A percentile compares a stretch with the other conserved stretches of the same genome.
phyloP scores from a whole-genome alignment of 257 asterid genomes.

The Solanum chaucha region DNA sequence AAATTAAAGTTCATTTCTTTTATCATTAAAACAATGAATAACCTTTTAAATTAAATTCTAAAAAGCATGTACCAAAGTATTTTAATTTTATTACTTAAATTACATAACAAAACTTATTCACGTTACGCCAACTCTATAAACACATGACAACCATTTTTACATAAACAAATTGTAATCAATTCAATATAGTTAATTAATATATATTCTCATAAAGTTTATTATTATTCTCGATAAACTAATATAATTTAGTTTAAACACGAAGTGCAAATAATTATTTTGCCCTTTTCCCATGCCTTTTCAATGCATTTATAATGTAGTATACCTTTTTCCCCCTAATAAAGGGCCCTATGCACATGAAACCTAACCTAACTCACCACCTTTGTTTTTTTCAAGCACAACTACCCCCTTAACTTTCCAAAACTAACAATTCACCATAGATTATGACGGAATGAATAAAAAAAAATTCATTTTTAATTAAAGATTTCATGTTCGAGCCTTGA shows the following conservation, averaged over 20 bases:
- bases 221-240: too few species aligned
- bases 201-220: too few species aligned
- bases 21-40: too few species aligned
- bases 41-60: too few species aligned
- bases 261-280: neutral
- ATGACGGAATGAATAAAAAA: neutral
- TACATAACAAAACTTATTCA: too few species aligned
- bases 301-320: neutral
- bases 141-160: too few species aligned
- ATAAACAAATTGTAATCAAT: too few species aligned
- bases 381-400: neutral
- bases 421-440: neutral
- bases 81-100: too few species aligned
- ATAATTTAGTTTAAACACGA: neutral
- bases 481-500: fast-evolving
- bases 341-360: neutral
- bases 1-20: too few species aligned
- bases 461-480: neutral
- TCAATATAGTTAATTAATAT: too few species aligned
- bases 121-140: too few species aligned
- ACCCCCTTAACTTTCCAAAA: neutral
- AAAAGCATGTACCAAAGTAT: too few species aligned
- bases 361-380: neutral
- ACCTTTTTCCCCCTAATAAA: neutral
- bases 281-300: neutral